phyloP scores from a whole-genome alignment of 495 filamentous ascomycete species.

The Penicillium verhagenii region DNA sequence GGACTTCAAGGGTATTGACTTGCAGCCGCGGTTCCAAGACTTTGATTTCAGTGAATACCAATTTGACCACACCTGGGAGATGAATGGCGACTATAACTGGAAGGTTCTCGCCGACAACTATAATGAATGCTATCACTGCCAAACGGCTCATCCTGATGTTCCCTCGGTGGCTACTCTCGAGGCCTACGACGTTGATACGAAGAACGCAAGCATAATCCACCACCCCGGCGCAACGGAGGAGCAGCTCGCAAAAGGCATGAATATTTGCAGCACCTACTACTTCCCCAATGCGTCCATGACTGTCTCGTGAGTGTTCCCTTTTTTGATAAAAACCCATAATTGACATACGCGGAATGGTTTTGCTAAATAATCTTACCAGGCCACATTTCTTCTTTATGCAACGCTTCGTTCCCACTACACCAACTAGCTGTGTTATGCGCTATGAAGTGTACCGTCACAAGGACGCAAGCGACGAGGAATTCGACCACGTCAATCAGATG shows the following conservation, averaged over 20 bases:
- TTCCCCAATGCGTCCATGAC: conserved; percentile 47
- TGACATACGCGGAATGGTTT: not conserved
- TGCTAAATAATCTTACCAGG: not conserved
- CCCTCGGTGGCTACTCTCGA: conserved; percentile 35
- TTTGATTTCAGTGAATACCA: conserved; percentile 45
- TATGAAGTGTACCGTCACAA: conserved; percentile 53
- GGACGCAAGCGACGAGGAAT: conserved; percentile 11
- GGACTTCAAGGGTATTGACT: conserved; percentile 38
- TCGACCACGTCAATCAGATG: conserved; percentile 1
- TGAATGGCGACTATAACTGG: conserved; percentile 50
- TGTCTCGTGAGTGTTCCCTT: conserved; percentile 36
- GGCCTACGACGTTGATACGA: conserved; percentile 37
- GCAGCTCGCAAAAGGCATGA: conserved; percentile 29
- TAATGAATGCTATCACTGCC: conserved; percentile 53
- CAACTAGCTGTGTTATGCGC: conserved; percentile 34
- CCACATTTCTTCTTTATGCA: conserved; percentile 49
- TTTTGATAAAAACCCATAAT: not conserved
- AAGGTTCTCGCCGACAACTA: conserved; percentile 52
- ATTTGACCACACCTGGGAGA: conserved; percentile 48
- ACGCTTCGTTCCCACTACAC: conserved; percentile 39
- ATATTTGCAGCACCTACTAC: conserved; percentile 40
- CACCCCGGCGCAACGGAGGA: conserved; percentile 32
- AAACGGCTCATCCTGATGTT: conserved; percentile 44
- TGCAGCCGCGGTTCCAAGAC: conserved; percentile 33
- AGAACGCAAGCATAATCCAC: conserved; percentile 38